Conservation (phyloP, 1,284 basidiomycete genomes). For the Heliocybe sulcata region DNA sequence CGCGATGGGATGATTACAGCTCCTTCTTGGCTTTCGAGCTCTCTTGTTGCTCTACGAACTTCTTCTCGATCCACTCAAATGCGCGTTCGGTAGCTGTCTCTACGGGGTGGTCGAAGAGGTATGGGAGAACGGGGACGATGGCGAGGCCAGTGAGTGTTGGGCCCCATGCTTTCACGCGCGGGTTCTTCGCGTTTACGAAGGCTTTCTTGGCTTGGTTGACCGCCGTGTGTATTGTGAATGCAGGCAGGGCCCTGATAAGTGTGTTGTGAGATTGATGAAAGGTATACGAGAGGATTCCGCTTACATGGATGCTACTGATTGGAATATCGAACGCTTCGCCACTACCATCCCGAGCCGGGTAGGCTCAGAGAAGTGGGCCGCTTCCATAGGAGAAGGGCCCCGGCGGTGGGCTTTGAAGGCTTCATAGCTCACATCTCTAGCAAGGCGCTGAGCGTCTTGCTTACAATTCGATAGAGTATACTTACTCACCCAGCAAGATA, state of each 20-base stretch:
- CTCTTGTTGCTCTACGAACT: slow-evolving; percentile 28
- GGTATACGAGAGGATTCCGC: slow-evolving; percentile 16
- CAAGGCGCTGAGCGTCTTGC: neutral
- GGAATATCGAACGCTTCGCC: slow-evolving; percentile 77
- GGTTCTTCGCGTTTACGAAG: slow-evolving; percentile 59
- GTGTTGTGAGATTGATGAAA: neutral
- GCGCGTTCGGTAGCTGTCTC: slow-evolving; percentile 56
- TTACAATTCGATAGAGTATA: slow-evolving; percentile 6
- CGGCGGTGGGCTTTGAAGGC: slow-evolving; percentile 78
- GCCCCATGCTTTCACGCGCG: slow-evolving; percentile 69
- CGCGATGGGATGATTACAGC: too few species aligned
- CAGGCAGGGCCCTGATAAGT: slow-evolving; percentile 62
- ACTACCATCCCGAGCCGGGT: slow-evolving; percentile 67
- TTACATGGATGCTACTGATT: slow-evolving; percentile 85
- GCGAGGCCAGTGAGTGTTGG: slow-evolving; percentile 77
- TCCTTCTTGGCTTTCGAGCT: slow-evolving; percentile 10
- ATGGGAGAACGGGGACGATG: slow-evolving; percentile 76
- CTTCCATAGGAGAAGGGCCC: slow-evolving; percentile 70
- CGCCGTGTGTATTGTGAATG: slow-evolving; percentile 80
- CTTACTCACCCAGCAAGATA: slow-evolving; percentile 54
- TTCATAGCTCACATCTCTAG: slow-evolving; percentile 78
- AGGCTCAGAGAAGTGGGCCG: slow-evolving; percentile 71
- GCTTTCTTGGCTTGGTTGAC: slow-evolving; percentile 75
- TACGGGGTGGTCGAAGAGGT: slow-evolving; percentile 78
- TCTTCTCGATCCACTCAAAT: slow-evolving; percentile 61